Conservation (phyloP, 495 filamentous ascomycete genomes). For the Penicillium pulvis region DNA sequence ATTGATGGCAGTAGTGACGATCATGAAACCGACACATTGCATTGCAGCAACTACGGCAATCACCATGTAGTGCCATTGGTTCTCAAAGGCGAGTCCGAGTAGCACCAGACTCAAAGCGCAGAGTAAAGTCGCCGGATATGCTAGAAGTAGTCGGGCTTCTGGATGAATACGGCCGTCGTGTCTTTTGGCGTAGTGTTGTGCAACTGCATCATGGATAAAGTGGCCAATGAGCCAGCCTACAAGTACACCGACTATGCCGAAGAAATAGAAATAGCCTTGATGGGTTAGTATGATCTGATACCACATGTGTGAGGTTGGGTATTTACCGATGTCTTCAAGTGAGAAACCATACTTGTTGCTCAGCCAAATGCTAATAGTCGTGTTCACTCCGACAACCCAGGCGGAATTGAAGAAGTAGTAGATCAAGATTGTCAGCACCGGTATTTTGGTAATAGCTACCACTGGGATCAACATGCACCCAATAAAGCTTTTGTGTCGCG, state of each 20-base stretch:
- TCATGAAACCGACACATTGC: constrained; percentile 14
- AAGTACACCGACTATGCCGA: constrained; percentile 11
- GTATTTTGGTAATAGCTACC: constrained; percentile 13
- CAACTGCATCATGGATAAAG: constrained; percentile 16
- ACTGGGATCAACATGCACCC: constrained; percentile 8
- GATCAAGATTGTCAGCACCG: constrained; percentile 12
- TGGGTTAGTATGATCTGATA: neutral
- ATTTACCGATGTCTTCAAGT: constrained; percentile 6
- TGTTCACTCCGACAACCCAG: constrained; percentile 16
- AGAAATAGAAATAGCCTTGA: constrained; percentile 15
- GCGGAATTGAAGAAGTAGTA: constrained; percentile 14
- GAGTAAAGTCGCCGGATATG: constrained; percentile 11
- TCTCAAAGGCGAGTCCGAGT: constrained; percentile 11
- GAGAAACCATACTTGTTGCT: constrained; percentile 14
- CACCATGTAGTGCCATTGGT: constrained; percentile 15
- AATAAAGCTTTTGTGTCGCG: constrained; percentile 2
- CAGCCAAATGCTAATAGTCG: constrained; percentile 15
- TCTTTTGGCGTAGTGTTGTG: constrained; percentile 12
- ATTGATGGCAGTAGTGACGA: constrained; percentile 16
- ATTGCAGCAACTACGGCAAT: constrained; percentile 12
- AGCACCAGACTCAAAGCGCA: constrained; percentile 8
- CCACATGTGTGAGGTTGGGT: neutral
- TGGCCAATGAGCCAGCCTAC: constrained; percentile 14
- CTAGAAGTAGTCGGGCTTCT: constrained; percentile 12
- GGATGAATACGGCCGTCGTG: constrained; percentile 14